These are phyloP conservation scores for Anacardium occidentale DNA, from an alignment of 345 rosid genomes.

Conservation along the genomic window DNA sequence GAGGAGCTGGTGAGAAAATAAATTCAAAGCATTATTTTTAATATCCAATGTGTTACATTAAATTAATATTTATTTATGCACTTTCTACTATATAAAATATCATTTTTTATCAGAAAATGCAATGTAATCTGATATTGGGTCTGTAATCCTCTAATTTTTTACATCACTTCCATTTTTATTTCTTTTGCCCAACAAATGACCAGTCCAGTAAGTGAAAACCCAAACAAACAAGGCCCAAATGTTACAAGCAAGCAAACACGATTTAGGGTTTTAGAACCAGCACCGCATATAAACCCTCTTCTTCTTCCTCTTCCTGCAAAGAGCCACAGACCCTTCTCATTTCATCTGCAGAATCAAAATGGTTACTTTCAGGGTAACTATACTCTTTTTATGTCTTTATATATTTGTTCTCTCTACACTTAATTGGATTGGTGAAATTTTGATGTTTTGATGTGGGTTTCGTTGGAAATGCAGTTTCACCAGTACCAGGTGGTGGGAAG, in stretches of 20 bases:
- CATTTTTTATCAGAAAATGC: too few relatives aligned
- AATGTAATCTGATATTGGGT: too few relatives aligned
- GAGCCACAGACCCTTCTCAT: background rate
- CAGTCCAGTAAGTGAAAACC: too few relatives aligned
- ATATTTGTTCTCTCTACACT: background rate
- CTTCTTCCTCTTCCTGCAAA: background rate
- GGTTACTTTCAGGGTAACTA: slow-evolving; percentile 26
- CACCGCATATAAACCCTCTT: slow-evolving; percentile 4
- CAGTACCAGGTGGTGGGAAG: slow-evolving; percentile 48
- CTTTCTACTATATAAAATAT: too few relatives aligned
- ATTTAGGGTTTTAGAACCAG: background rate
- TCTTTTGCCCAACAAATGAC: too few relatives aligned
- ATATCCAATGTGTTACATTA: too few relatives aligned
- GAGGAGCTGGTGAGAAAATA: too few relatives aligned
- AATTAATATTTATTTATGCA: too few relatives aligned
- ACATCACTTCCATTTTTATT: too few relatives aligned
- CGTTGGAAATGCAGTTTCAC: slow-evolving; percentile 31
- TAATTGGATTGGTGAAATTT: background rate
- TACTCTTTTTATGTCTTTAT: background rate
- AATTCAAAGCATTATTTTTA: too few relatives aligned
- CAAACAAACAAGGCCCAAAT: background rate
- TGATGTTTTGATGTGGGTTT: background rate
- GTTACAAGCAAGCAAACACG: background rate
- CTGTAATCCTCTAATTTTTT: too few relatives aligned
- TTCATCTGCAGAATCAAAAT: background rate